Evolutionary conservation across 805 yeast species (phyloP), one percentile per base, ranked within the genome.

Genomic region (Candida vaughaniae): DNA sequence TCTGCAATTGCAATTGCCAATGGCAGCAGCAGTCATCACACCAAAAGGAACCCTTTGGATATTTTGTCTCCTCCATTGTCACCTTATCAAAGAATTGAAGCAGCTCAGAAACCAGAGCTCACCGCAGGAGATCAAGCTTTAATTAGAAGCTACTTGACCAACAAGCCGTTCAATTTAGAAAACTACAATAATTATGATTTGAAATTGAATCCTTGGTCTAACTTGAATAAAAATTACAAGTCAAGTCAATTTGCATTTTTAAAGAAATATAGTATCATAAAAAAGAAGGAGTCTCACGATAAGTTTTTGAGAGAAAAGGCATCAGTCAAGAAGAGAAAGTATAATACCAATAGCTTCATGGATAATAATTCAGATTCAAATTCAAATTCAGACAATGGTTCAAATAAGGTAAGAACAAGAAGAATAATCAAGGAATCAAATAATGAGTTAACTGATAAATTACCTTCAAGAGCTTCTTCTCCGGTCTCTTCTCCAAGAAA

Each of bases 321-420:
- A 43, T 47, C 44, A 43, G 40, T 45, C 31, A 43, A 42, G 28
- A 47, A 47, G 31, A 41, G 46, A 40, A 45, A 38, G 35, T 42
- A 45, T 18, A 42, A 42, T 25, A 42, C 42, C 12, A 42, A 40
- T 29, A 37, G 40, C 23, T 42, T 45, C 29, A 36, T 40, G 41
- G 43, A 38, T 10, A 25, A 40, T 29, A 16, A 11, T 27, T 27
- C 40, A 14, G 41, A 45, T 31, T 41, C 46, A 19, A 49, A 53
- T 31, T 68, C 69, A 26, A 62, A 59, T 31, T 54, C 64, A 16
- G 65, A 64, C 30, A 53, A 52, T 6, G 38, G 44, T 16, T 27
- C 51, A 11, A 81, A 76, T 36, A 70, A 75, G 50, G 73, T 79
- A 25, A 72, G 84, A 62, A 79, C 85, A 1, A 73, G 85, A 62